phyloP scores from a whole-genome alignment of 148 eudicot species.

The Spergularia bocconei region DNA sequence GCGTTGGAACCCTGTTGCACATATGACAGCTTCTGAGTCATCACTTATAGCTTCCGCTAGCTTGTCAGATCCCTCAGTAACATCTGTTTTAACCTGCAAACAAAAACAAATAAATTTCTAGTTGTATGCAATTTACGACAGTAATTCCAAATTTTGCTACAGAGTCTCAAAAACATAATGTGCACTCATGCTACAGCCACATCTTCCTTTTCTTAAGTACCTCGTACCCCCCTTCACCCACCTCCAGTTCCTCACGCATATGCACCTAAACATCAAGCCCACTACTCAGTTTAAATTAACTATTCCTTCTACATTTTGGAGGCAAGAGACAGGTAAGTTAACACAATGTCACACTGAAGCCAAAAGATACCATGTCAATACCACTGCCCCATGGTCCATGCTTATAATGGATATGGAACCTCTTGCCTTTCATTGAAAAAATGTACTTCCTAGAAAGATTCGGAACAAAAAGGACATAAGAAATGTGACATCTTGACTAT shows the following conservation, averaged over 20 bases:
- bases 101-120: neutral
- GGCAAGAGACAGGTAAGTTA: neutral
- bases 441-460: no score
- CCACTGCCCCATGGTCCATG: neutral
- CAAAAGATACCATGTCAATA: constrained; percentile 3
- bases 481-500: neutral
- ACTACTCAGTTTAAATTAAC: no score
- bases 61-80: constrained; percentile 75
- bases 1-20: constrained; percentile 87
- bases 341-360: neutral
- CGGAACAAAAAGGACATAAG: neutral
- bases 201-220: neutral
- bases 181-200: neutral
- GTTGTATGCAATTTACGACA: neutral
- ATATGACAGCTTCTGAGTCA: constrained; percentile 81
- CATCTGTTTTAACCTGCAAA: constrained; percentile 85
- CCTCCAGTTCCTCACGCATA: no score
- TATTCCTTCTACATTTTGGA: no score
- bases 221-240: no score
- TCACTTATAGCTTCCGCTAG: constrained; percentile 79
- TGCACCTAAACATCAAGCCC: no score
- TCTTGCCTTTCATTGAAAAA: neutral
- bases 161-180: neutral
- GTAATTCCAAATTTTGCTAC: neutral
- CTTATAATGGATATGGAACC: neutral